A percentile compares a stretch with the other conserved stretches of the same genome.
phyloP scores from a whole-genome alignment of 306 rosid species.

The Sphenostylis stenocarpa region DNA sequence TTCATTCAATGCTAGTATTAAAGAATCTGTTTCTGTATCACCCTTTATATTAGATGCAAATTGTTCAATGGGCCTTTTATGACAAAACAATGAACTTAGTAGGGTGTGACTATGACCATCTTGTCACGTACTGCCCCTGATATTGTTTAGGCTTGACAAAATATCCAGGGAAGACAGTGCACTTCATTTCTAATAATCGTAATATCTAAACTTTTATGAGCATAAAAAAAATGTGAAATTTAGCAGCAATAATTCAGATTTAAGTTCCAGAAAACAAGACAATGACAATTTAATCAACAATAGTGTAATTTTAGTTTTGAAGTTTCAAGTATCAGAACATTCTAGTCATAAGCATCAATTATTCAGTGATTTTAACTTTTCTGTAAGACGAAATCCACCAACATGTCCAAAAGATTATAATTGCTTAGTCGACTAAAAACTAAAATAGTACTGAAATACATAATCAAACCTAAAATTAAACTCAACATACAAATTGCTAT shows the following conservation, averaged over 20 bases:
- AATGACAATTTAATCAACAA: background rate
- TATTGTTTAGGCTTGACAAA: background rate
- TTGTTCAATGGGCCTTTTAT: background rate
- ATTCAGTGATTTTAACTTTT: no score
- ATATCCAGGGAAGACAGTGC: background rate
- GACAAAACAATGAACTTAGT: background rate
- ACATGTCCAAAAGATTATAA: no score
- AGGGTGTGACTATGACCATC: background rate
- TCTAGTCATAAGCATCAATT: no score
- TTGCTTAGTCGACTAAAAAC: no score
- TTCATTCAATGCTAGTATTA: background rate
- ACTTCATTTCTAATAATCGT: background rate
- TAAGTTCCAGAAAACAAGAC: background rate
- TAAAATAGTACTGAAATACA: no score
- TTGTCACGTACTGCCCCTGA: slow-evolving; percentile 17
- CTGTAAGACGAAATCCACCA: no score
- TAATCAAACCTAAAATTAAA: background rate
- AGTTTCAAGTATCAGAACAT: no score
- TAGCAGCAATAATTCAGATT: background rate
- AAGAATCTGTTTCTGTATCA: background rate
- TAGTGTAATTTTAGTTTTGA: no score
- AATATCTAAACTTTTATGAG: background rate
- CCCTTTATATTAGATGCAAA: background rate
- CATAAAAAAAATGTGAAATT: background rate
- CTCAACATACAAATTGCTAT: background rate